A percentile compares a stretch with the other conserved stretches of the same genome.
These are phyloP conservation scores for Nothophytophthora sp. DNA, from an alignment of 352 stramenopile genomes.

Conservation along the genomic window DNA sequence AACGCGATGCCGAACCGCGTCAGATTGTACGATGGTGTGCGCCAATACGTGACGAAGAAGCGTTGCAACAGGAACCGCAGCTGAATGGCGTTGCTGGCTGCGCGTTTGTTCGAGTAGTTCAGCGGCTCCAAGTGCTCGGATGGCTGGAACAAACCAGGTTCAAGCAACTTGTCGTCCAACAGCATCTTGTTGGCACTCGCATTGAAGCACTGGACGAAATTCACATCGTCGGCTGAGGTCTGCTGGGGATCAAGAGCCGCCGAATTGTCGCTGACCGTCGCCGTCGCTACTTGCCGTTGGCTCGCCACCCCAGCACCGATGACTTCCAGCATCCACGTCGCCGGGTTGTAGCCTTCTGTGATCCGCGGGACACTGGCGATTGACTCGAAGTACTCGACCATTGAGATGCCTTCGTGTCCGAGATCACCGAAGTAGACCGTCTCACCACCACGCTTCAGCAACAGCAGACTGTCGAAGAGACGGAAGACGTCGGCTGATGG, in stretches of 20 bases:
- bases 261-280: too few relatives aligned
- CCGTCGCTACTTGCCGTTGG: too few relatives aligned
- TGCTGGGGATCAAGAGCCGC: too few relatives aligned
- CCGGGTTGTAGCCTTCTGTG: slow-evolving; percentile 55
- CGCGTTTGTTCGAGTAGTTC: slow-evolving; percentile 37
- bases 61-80: slow-evolving; percentile 42
- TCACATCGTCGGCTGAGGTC: too few relatives aligned
- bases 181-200: slow-evolving; percentile 19
- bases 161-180: slow-evolving; percentile 19
- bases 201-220: slow-evolving; percentile 28
- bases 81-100: slow-evolving; percentile 30
- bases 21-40: slow-evolving; percentile 81
- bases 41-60: slow-evolving; percentile 57
- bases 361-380: too few relatives aligned
- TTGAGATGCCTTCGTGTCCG: too few relatives aligned
- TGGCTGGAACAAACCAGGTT: slow-evolving; percentile 22
- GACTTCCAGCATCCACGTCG: slow-evolving; percentile 65
- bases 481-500: too few relatives aligned
- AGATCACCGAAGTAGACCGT: too few relatives aligned
- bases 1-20: slow-evolving; percentile 64
- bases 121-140: slow-evolving; percentile 5
- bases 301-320: slow-evolving; percentile 41
- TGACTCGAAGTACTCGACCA: too few relatives aligned
- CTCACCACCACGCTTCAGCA: too few relatives aligned
- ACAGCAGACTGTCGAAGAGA: too few relatives aligned